Evolutionary conservation across 2,329 filamentous ascomycete species (phyloP).

Genomic region (Epichloe uncinata): DNA sequence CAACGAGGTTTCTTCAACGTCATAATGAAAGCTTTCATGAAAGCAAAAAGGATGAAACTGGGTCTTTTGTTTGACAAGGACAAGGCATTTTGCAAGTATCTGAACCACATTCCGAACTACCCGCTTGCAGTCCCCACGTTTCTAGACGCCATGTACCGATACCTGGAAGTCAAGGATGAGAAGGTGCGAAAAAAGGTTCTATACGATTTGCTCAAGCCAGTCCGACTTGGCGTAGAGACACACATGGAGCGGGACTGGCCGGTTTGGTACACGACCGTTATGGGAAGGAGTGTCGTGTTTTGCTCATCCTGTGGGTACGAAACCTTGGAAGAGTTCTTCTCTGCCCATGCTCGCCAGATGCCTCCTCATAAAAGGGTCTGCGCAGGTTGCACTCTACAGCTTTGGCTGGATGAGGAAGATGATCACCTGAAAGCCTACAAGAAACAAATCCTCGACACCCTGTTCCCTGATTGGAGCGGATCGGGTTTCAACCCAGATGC

Average conservation of each 20-base stretch:
- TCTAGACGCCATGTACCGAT: constrained; percentile 21
- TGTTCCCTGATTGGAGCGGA: constrained; percentile 17
- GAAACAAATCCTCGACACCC: constrained; percentile 5
- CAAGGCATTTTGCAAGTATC: constrained; percentile 17
- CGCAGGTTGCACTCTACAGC: constrained; percentile 17
- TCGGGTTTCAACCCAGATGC: constrained; percentile 19
- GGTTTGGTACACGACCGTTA: constrained; percentile 12
- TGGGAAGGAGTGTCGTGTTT: constrained; percentile 14
- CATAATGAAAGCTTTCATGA: constrained; percentile 22
- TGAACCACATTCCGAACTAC: constrained; percentile 16
- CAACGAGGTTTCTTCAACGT: constrained; percentile 22
- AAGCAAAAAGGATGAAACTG: constrained; percentile 17
- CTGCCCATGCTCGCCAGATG: background rate
- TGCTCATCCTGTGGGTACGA: constrained; percentile 24
- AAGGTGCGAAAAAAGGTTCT: constrained; percentile 10
- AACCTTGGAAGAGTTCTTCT: constrained; percentile 19
- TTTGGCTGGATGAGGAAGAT: constrained; percentile 15
- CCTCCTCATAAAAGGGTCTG: constrained; percentile 13
- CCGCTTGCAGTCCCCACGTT: constrained; percentile 18
- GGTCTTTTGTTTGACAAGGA: constrained; percentile 17
- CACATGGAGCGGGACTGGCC: constrained; percentile 10
- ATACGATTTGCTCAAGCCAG: constrained; percentile 22
- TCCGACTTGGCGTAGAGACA: constrained; percentile 15
- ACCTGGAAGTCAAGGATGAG: background rate
- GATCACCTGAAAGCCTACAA: constrained; percentile 17